Evolutionary conservation across 176 grass and related monocot genomes (phyloP), one percentile per base, ranked within the genome.

Genomic region (Eragrostis nindensis): DNA sequence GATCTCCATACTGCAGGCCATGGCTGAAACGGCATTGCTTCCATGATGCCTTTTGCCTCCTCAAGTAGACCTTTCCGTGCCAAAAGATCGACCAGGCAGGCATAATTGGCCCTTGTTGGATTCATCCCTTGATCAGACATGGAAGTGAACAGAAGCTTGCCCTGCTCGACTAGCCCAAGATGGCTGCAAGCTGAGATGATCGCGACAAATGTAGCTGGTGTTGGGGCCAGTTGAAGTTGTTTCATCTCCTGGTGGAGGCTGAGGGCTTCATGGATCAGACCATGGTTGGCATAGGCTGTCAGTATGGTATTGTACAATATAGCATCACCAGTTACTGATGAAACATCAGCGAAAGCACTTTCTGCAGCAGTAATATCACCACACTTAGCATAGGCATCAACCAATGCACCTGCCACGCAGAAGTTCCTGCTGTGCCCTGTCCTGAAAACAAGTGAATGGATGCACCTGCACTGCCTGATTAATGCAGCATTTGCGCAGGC

Each of bases 281-380:
- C 87, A 50, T 93, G 91, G 85, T 93, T 83, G 30, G 84, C 84
- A 45, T 85, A 93, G 66, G 87, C 91, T 66, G 82, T 82, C 68
- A 87, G 86, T 81, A 93, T 93, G 75, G 91, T 87, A 66, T 87
- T 93, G 68, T 85, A 85, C 8, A 93, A 32, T 26, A 90, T 79
- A 55, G 81, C 68, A 44, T 93, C 91, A 1, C 21, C 66, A 11
- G 36, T 61, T 41, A 1, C 67, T 5, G 78, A 45, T 53, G 86
- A 81, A 84, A 74, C 54, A 71, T 17, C 14, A 1, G 14, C 2
- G 17, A 93, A 93, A 15, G 78, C 77, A 8, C 49, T 69, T 68
- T 82, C 61, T 5, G 87, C 88, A 44, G 76, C 62, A 40, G 16
- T 0, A 16, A 93, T 90, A 45, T 90, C 81, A 56, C 91, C 87